A percentile compares a stretch with the other conserved stretches of the same genome.
These are phyloP conservation scores for Avena eriantha DNA, from an alignment of 176 grass and related monocot genomes.

Conservation along the genomic window DNA sequence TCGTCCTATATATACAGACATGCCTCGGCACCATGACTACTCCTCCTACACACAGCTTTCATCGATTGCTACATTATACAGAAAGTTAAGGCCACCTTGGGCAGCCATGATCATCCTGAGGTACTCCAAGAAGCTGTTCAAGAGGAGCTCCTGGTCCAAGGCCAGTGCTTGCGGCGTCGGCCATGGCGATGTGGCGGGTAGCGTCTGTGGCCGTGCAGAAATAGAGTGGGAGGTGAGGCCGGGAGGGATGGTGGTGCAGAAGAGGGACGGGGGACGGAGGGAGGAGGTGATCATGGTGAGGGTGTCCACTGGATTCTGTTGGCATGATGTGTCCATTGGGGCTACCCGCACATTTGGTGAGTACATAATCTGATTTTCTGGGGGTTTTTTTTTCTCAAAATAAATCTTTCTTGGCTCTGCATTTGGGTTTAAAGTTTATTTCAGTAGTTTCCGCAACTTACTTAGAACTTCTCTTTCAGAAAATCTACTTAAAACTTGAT, in stretches of 20 bases:
- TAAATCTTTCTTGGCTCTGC: background rate
- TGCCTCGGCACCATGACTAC: background rate
- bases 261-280: slow-evolving; percentile 60
- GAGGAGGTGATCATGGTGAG: slow-evolving; percentile 71
- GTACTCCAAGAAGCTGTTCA: slow-evolving; percentile 94
- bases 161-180: slow-evolving; percentile 28
- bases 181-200: background rate
- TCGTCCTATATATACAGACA: slow-evolving; percentile 32
- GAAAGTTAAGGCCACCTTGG: background rate
- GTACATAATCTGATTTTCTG: slow-evolving; percentile 11
- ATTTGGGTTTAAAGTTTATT: background rate
- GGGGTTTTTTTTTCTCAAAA: background rate
- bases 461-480: too few relatives aligned
- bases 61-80: background rate
- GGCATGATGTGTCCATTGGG: slow-evolving; percentile 83
- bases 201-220: slow-evolving; percentile 31
- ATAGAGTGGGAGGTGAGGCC: slow-evolving; percentile 95
- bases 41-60: background rate
- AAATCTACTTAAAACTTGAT: background rate
- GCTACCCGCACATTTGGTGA: slow-evolving; percentile 88
- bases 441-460: background rate
- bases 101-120: slow-evolving; percentile 84
- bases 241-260: slow-evolving; percentile 98
- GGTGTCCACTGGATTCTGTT: slow-evolving; percentile 79
- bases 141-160: slow-evolving; percentile 71